phyloP scores from a whole-genome alignment of 192 early-diverging fungal genomes.

The Linnemannia exigua region DNA sequence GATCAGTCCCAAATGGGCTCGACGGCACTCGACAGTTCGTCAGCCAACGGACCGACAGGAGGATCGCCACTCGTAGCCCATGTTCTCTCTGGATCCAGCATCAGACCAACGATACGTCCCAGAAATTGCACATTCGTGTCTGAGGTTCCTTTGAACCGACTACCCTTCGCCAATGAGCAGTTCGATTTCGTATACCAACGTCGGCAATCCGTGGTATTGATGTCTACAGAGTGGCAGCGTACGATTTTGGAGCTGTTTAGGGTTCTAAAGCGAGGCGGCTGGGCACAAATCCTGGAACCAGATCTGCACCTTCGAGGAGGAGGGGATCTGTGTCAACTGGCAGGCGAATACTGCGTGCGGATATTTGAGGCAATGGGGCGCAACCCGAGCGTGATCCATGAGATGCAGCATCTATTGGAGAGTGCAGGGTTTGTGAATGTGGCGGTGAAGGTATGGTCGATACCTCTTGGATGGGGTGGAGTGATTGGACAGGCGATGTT shows the following conservation, averaged over 20 bases:
- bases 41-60: neutral
- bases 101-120: conserved; percentile 28
- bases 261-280: conserved; percentile 55
- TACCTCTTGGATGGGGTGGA: conserved; percentile 46
- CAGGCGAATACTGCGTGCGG: conserved; percentile 40
- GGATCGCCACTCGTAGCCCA: neutral
- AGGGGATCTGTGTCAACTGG: conserved; percentile 40
- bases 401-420: conserved; percentile 34
- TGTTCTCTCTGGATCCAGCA: neutral
- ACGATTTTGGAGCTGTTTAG: conserved; percentile 40
- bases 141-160: conserved; percentile 34
- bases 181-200: conserved; percentile 61
- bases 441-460: conserved; percentile 31
- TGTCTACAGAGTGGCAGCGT: conserved; percentile 50
- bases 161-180: conserved; percentile 51
- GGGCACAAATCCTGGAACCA: conserved; percentile 48
- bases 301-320: conserved; percentile 39
- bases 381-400: conserved; percentile 47
- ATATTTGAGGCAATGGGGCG: conserved; percentile 47
- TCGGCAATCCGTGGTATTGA: conserved; percentile 36
- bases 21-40: neutral
- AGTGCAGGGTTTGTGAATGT: conserved; percentile 40
- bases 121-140: conserved; percentile 32
- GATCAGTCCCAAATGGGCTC: conserved; percentile 35
- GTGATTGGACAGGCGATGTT: conserved; percentile 43